These are phyloP conservation scores for Penicillium lividum DNA, from an alignment of 495 filamentous ascomycete species.

Conservation along the genomic window DNA sequence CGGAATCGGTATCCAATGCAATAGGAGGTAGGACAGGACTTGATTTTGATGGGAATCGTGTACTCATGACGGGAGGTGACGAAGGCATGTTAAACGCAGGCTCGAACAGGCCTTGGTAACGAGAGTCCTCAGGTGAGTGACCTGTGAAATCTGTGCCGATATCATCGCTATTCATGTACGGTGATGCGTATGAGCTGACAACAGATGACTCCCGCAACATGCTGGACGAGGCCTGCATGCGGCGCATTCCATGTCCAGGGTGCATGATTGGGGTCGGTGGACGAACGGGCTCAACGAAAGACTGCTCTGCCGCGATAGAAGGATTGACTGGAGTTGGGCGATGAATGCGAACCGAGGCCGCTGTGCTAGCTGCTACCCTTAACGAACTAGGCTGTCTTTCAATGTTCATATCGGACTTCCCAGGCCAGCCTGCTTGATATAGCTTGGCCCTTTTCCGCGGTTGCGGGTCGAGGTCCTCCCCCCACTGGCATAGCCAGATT, in stretches of 20 bases:
- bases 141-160: conserved; percentile 30
- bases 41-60: conserved; percentile 58
- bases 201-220: conserved; percentile 48
- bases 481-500: conserved; percentile 63
- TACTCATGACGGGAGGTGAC: conserved; percentile 71
- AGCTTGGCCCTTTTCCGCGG: conserved; percentile 72
- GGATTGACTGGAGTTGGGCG: conserved; percentile 68
- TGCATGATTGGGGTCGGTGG: conserved; percentile 80
- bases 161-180: conserved; percentile 49
- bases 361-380: conserved; percentile 83
- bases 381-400: conserved; percentile 73
- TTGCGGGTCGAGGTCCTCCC: conserved; percentile 65
- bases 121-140: conserved; percentile 48
- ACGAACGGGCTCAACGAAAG: conserved; percentile 74
- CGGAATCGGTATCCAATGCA: conserved; percentile 65
- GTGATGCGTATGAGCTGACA: conserved; percentile 46
- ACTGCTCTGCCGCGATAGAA: conserved; percentile 47
- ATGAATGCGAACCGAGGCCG: conserved; percentile 83
- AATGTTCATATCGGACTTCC: conserved; percentile 64
- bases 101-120: conserved; percentile 51
- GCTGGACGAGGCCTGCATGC: conserved; percentile 36
- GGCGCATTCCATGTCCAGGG: conserved; percentile 33
- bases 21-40: conserved; percentile 73
- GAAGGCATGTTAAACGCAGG: conserved; percentile 65
- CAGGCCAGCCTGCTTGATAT: conserved; percentile 66